Base-by-base conservation (phyloP, 306 rosid species). In the Albizia julibrissin region DNA sequence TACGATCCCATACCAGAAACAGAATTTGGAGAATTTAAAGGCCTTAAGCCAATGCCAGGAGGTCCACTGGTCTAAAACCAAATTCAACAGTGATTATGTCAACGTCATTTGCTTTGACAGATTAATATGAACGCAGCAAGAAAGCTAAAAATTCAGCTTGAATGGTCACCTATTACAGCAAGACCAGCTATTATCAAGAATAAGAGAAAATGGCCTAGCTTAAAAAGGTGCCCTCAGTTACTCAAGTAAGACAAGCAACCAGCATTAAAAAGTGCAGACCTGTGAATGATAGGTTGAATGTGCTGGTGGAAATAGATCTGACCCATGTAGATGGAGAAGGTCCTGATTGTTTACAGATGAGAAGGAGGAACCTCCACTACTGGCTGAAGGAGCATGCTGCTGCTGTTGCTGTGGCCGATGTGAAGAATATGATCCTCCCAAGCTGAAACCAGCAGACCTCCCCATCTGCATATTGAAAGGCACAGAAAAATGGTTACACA, bases 31-130 rank as follows among this genome's bases (percentile, higher is more conserved):
- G 99, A 92, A 86, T 88, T 95, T 79, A 91, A 73, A 46, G 98
- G 94, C 84, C 98, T 93, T 86, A 92, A 82, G 83, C 99, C 99
- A 89, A 93, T 91, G 66, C 97, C 99, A 76, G 97, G 99, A 85
- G 99, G 93, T 50, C 97, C 98, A 73, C 94, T 91, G 39, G 97
- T 85, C 99, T 96, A 85, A 74, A 86, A 54, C 47, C 78, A 82
- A 75, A 74, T 80, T 80, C 77, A 72, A 27, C 42, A 46, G 54
- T 44, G 21, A 62, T 71, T 58, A 27, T 65, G 75, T 79, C 75
- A 76, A 77, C 5, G 52, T 73, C 29, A 84, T 80, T 73, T 80
- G 2, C 67, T 59, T 59, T 2, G 33, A 59, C 13, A n/a, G 29
- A 58, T 58, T 58, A 24, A 58, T 8, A 22, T 61, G 34, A 26